phyloP scores from a whole-genome alignment of 2,329 filamentous ascomycete genomes.

The Talaromyces funiculosus region DNA sequence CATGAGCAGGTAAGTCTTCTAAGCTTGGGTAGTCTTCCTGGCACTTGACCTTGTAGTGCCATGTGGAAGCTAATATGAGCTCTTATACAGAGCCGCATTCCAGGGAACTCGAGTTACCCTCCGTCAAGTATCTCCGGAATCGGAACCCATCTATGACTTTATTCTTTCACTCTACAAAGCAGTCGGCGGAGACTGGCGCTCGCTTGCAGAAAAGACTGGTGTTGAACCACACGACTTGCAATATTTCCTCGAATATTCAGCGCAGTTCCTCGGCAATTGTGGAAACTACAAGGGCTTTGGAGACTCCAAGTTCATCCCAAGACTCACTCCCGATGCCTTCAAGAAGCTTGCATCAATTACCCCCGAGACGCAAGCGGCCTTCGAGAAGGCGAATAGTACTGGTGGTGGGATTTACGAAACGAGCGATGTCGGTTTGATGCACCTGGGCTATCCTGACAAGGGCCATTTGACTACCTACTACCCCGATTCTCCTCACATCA shows the following conservation, averaged over 20 bases:
- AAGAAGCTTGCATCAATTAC: constrained; percentile 57
- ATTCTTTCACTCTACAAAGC: constrained; percentile 66
- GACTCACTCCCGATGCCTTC: constrained; percentile 59
- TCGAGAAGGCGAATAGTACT: constrained; percentile 55
- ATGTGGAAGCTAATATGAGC: neutral
- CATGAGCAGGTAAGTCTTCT: constrained; percentile 62
- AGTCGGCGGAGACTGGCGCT: constrained; percentile 64
- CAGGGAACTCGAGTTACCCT: constrained; percentile 72
- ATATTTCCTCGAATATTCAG: constrained; percentile 69
- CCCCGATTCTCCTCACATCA: constrained; percentile 68
- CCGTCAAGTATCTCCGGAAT: constrained; percentile 75
- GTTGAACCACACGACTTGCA: constrained; percentile 60
- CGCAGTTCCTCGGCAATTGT: constrained; percentile 71
- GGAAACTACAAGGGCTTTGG: constrained; percentile 88
- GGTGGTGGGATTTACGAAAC: constrained; percentile 66
- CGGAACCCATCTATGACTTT: constrained; percentile 73
- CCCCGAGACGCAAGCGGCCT: constrained; percentile 57
- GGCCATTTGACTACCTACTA: constrained; percentile 81
- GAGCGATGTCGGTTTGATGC: constrained; percentile 59
- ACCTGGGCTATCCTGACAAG: constrained; percentile 67
- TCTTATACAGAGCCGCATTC: constrained; percentile 60
- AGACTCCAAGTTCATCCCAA: constrained; percentile 75
- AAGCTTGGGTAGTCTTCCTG: neutral
- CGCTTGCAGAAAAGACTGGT: constrained; percentile 58
- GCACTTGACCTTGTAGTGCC: neutral